Percentiles rank a stretch among this genome's conserved stretches.
Conservation (phyloP, 768 basidiomycete species). For the Gymnopilus dilepis region DNA sequence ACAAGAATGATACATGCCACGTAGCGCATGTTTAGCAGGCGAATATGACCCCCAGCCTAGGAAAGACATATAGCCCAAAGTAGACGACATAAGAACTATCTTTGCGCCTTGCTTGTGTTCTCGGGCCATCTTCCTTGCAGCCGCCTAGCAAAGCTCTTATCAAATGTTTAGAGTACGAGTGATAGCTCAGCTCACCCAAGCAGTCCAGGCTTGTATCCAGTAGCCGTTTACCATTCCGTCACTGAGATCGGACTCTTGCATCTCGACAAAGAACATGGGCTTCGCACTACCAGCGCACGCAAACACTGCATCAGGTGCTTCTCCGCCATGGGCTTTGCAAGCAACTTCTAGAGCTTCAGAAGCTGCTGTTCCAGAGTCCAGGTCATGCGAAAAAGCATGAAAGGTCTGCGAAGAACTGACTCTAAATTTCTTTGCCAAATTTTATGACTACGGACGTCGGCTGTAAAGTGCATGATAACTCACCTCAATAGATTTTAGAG, state of each 20-base stretch:
- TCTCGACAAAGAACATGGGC: constrained; percentile 79
- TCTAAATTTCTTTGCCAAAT: constrained; percentile 52
- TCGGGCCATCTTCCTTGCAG: constrained; percentile 69
- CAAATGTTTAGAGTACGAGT: background rate
- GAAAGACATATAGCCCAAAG: constrained; percentile 75
- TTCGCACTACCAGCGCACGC: constrained; percentile 76
- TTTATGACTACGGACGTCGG: no score
- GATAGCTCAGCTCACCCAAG: constrained; percentile 43
- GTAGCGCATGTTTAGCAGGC: constrained; percentile 84
- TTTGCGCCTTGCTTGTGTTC: constrained; percentile 61
- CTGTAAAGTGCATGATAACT: no score
- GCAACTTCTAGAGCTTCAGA: constrained; percentile 66
- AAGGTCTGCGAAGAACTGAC: constrained; percentile 64
- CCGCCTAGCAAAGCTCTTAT: constrained; percentile 51
- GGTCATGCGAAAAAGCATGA: constrained; percentile 66
- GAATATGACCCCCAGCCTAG: constrained; percentile 82
- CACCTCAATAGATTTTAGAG: constrained; percentile 70
- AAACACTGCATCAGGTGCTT: constrained; percentile 77
- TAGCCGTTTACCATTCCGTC: constrained; percentile 50
- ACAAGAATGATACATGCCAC: constrained; percentile 52
- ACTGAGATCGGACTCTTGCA: constrained; percentile 60
- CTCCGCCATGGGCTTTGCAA: constrained; percentile 55
- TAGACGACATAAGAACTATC: constrained; percentile 77
- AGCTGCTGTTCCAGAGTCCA: constrained; percentile 58
- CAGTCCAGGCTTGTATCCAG: constrained; percentile 62